Evolutionary conservation across 164 flowering plant species (phyloP), one percentile per base, ranked within the genome.

Genomic region (Vitis rotundifolia): DNA sequence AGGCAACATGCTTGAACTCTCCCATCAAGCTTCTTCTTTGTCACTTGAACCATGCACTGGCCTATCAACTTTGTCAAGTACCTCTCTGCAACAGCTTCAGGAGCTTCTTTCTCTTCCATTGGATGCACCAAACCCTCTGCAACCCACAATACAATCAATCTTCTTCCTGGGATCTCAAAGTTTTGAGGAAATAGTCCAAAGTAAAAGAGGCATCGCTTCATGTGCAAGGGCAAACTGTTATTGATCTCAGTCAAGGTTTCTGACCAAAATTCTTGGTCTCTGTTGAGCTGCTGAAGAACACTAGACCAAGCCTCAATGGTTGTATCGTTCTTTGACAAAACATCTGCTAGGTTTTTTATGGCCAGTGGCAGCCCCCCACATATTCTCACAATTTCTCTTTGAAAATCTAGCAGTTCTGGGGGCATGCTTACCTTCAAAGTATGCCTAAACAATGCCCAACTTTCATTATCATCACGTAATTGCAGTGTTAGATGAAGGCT

Each of bases 41-140:
- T 53, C 1, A 77, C 61, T 56, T 72, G 68, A 29, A 82, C 66
- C 71, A 79, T 48, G 64, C 64, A 76, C 29, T 74, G 62, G 9
- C 22, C 9, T 1, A 73, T 56, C 1, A 82, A 71, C 9, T 79
- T 57, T 0, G 70, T 29, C 5, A 82, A 70, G 55, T 63, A 69
- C 1, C 56, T 61, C 15, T 82, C 67, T n/a, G 54, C 80, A 11
- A 47, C 15, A 62, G 74, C 78, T 52, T 82, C 82, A 10, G 49
- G 68, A 8, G 61, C 10, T 10, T n/a, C 12, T 1, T 5, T 13
- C 51, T 0, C 22, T 49, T 1, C 22, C 26, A 49, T 13, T 11
- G 37, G 67, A 52, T 54, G 47, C 10, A 73, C 63, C 18, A 77
- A 67, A 31, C 79, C 82, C 55, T 82, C 85, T 3, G 85, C 80